These are phyloP conservation scores for Murraya koenigii DNA, from an alignment of 345 rosid genomes.

Conservation along the genomic window DNA sequence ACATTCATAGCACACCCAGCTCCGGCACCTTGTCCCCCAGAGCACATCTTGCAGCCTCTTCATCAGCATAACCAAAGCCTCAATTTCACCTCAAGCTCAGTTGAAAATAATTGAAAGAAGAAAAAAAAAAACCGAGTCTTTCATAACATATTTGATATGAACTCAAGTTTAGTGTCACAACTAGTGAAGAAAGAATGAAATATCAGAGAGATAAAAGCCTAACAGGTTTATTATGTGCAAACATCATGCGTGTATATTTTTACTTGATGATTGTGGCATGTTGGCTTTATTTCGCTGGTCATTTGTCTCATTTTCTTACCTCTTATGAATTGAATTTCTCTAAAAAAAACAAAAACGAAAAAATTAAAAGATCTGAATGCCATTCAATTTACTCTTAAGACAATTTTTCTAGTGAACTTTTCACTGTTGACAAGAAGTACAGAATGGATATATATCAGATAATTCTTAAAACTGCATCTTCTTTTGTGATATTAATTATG, in stretches of 20 bases:
- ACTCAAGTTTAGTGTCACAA: neutral
- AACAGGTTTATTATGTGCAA: neutral
- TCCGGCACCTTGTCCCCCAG: slow-evolving; percentile 52
- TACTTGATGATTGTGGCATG: neutral
- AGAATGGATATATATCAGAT: neutral
- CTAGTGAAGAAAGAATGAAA: neutral
- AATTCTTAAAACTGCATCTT: neutral
- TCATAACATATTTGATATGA: neutral
- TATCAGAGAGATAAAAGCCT: neutral
- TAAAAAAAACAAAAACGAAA: neutral
- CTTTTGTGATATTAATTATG: neutral
- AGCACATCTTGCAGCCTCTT: slow-evolving; percentile 29
- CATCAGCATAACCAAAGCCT: slow-evolving; percentile 30
- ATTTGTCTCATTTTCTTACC: neutral
- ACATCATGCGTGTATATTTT: neutral
- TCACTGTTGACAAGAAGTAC: neutral
- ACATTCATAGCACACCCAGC: slow-evolving; percentile 74
- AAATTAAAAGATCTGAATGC: neutral
- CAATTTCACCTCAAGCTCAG: slow-evolving; percentile 4
- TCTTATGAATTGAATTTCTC: neutral
- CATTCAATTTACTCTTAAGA: neutral
- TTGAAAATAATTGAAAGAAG: neutral
- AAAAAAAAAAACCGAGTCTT: neutral
- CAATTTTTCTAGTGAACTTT: neutral
- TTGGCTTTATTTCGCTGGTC: neutral